Evolutionary conservation across 495 filamentous ascomycete species (phyloP), one percentile per base, ranked within the genome.

Genomic region (Penicillium verhagenii): DNA sequence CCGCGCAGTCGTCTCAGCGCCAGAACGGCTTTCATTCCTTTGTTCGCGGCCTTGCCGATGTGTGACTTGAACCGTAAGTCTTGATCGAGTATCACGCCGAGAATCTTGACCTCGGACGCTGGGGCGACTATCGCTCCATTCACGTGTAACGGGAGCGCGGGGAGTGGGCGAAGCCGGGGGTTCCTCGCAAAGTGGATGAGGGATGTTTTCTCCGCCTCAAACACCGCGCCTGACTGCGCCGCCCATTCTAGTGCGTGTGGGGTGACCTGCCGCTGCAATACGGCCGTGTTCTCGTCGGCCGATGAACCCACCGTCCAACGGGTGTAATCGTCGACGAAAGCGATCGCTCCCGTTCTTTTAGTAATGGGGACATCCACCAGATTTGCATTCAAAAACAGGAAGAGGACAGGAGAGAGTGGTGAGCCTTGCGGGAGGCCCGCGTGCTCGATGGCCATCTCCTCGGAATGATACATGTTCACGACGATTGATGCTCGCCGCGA

Each of bases 401-500:
- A 31, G 29, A 60, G 54, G 44, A 73, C 68, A 24, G 67, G 72
- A 0, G 60, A 75, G 7, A 76, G 53, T 7, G 61, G 59, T 3
- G 65, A 66, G 26, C 68, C 68, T 59, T 74, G 57, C 0, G 59
- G 60, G 0, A 71, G 61, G 20, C 66, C 57, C n/a, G 52, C 42
- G 51, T 60, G 46, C 29, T 6, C 29, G 29, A 31, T 54, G 45
- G 55, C 6, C 60, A 35, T 38, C 13, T 18, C 43, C 47, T 61
- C 52, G 8, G 61, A 61, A 8, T 42, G 1, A 35, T 60, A 52
- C 39, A 48, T 44, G 47, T 60, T 58, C 24, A 58, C 53, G n/a
- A 49, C 50, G 24, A 59, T 59, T 19, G 29, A 23, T 33, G 57
- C 57, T 38, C 52, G 63, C 42, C 59, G 55, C 42, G 43, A 52